Evolutionary conservation across 176 grass and related monocot species (phyloP), one percentile per base, ranked within the genome.

Genomic region (Carex parvula): DNA sequence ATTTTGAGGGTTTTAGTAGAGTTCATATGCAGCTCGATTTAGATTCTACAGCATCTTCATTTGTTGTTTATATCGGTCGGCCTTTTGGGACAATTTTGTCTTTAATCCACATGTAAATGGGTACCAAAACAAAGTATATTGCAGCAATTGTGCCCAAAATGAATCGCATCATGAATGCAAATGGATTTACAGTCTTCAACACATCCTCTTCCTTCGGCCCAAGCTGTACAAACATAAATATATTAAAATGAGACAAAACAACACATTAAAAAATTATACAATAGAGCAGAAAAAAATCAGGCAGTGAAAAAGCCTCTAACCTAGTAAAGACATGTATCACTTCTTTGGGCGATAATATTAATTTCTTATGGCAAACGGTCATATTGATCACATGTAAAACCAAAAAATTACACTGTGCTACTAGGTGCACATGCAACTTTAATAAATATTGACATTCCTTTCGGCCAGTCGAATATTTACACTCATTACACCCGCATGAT

Each of bases 71-170:
- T 85, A 97, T 97, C 0, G 96, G 96, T 87, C 74, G 89, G 83
- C 96, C 93, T 92, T 99, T 99, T 39, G 96, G 93, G 39, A 90
- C 81, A 67, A 99, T 93, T 86, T 94, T 88, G 79, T 99, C 96
- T 86, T 99, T 99, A 82, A 95, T 93, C 96, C 93, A 99, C 96
- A 99, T 99, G 84, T 99, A 99, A 76, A 99, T 88, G 30, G 96
- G 96, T 79, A 99, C 91, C 66, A 99, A 88, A 85, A 95, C 91
- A 81, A 80, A 99, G 83, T 95, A 99, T 14, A 90, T 81, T 1
- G 96, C 91, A 5, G 91, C 90, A 50, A 95, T 88, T 0, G 89
- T 92, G 56, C 96, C 93, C 26, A 95, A 41, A 70, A 90, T 80
- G 58, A 99, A 93, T 62, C 96, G 84, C 2, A 90, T 66, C 84